A percentile compares a stretch with the other conserved stretches of the same genome.
phyloP scores from a whole-genome alignment of 768 basidiomycete genomes.

The Lactarius evosmus region DNA sequence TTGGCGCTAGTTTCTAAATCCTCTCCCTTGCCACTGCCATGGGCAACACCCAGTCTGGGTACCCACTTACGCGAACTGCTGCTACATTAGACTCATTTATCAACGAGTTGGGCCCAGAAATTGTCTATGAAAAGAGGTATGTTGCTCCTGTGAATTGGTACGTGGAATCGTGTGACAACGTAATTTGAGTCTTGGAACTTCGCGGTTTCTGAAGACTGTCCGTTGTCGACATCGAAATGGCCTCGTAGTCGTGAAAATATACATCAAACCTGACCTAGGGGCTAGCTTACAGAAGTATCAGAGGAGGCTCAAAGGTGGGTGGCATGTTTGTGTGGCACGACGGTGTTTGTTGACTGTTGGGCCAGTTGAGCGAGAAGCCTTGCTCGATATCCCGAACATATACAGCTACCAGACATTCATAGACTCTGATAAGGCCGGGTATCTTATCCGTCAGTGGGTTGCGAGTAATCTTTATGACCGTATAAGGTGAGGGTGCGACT shows the following conservation, averaged over 20 bases:
- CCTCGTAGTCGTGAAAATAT: constrained; percentile 87
- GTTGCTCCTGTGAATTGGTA: constrained; percentile 27
- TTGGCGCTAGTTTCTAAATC: neutral
- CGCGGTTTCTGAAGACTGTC: constrained; percentile 76
- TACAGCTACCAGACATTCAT: constrained; percentile 86
- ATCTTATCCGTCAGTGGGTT: constrained; percentile 91
- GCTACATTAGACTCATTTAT: constrained; percentile 90
- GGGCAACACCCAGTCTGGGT: constrained; percentile 77
- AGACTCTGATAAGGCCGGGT: constrained; percentile 95
- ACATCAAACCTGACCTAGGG: constrained; percentile 90
- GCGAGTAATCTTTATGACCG: constrained; percentile 94
- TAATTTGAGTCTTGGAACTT: constrained; percentile 55
- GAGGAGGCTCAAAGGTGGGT: constrained; percentile 70
- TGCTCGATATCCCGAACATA: constrained; percentile 82
- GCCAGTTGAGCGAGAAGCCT: constrained; percentile 79
- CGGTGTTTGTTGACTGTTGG: constrained; percentile 1
- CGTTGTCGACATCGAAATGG: constrained; percentile 83
- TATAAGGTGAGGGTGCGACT: constrained; percentile 68
- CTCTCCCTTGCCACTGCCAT: constrained; percentile 38
- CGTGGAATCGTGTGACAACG: neutral
- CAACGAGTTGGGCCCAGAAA: constrained; percentile 79
- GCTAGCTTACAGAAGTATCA: constrained; percentile 73
- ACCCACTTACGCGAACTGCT: constrained; percentile 64
- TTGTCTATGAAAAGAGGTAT: constrained; percentile 91
- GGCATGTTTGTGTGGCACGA: constrained; percentile 12